Evolutionary conservation across 1,284 basidiomycete genomes (phyloP).

Genomic region (Xerocomus minutiporus): DNA sequence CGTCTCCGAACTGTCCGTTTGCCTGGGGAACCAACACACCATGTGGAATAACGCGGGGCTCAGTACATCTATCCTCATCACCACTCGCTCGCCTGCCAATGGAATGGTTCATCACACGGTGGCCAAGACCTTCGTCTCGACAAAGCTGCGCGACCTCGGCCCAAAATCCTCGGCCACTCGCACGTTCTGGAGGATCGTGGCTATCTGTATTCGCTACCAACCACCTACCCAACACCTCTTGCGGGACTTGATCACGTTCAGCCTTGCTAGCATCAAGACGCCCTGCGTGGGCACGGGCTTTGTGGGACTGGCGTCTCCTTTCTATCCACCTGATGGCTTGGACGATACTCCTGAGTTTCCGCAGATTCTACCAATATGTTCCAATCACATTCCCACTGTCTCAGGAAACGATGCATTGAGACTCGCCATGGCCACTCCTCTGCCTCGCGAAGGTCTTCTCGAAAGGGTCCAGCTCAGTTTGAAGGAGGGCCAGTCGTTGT

Average conservation of each 20-base stretch:
- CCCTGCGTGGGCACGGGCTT: conserved; percentile 22
- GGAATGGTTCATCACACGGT: conserved; percentile 28
- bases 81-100: conserved; percentile 21
- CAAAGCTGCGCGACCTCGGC: conserved; percentile 26
- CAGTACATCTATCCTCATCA: conserved; percentile 29
- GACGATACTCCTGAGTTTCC: conserved; percentile 24
- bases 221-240: conserved; percentile 22
- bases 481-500: conserved; percentile 24
- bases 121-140: conserved; percentile 26
- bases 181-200: conserved; percentile 28
- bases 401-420: conserved; percentile 10
- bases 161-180: conserved; percentile 22
- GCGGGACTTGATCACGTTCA: conserved; percentile 22
- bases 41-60: conserved; percentile 30
- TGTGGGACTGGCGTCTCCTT: conserved; percentile 18
- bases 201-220: conserved; percentile 25
- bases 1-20: neutral
- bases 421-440: conserved; percentile 20
- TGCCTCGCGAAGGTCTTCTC: conserved; percentile 20
- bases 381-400: neutral
- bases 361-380: conserved; percentile 17
- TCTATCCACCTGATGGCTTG: neutral
- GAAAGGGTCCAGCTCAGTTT: conserved; percentile 20
- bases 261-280: conserved; percentile 25
- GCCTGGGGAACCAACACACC: neutral